Percentiles rank a stretch among this genome's conserved stretches.
Conservation (phyloP, 1,284 basidiomycete species). For the Papiliotrema nemorosa region DNA sequence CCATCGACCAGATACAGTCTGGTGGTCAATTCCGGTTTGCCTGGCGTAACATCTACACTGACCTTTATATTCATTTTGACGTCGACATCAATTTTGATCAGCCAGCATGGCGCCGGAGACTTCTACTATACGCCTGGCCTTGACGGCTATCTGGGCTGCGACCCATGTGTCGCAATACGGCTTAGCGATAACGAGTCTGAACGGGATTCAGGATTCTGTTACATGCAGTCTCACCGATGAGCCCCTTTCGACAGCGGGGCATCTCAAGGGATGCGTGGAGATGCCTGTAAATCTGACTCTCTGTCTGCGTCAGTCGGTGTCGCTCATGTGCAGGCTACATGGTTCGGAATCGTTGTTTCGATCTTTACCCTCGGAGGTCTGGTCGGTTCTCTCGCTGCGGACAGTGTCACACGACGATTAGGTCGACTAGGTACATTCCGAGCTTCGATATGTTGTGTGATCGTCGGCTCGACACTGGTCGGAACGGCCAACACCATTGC, state of each 20-base stretch:
- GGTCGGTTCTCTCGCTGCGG: constrained; percentile 33
- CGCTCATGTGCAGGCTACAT: constrained; percentile 14
- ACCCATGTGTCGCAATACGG: constrained; percentile 41
- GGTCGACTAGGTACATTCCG: constrained; percentile 31
- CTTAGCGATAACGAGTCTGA: constrained; percentile 39
- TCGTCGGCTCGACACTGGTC: constrained; percentile 24
- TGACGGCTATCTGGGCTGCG: constrained; percentile 36
- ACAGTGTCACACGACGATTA: constrained; percentile 13
- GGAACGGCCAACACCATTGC: constrained; percentile 19
- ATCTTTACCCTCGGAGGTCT: constrained; percentile 53
- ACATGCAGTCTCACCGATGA: constrained; percentile 22
- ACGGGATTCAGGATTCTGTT: constrained; percentile 37
- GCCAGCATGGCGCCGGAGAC: constrained; percentile 5
- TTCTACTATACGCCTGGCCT: constrained; percentile 17
- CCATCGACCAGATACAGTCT: no score
- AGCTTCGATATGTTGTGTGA: constrained; percentile 15
- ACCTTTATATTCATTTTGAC: no score
- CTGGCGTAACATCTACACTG: no score
- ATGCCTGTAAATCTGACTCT: neutral
- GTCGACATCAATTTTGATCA: no score
- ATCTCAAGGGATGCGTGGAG: constrained; percentile 15
- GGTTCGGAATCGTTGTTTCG: constrained; percentile 49
- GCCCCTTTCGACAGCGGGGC: constrained; percentile 16
- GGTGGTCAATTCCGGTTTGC: no score
- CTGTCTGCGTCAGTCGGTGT: neutral